Evolutionary conservation across 208 protist genomes (phyloP).

Genomic region (Trypanosoma cruzi): DNA sequence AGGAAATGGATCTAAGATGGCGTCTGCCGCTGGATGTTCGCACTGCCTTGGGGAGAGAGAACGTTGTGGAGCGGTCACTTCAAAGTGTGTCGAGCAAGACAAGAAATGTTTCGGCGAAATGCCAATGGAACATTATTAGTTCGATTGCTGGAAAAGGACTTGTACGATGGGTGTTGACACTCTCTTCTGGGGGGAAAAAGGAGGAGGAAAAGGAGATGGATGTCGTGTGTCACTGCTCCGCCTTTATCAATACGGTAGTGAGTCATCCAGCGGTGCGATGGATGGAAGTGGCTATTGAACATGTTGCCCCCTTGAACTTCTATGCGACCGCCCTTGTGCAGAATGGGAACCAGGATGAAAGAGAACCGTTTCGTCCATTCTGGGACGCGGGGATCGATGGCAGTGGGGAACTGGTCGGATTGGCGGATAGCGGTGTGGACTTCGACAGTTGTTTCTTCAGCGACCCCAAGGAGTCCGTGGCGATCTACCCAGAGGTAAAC

Average conservation of each 20-base stretch:
- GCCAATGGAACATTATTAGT: constrained; percentile 18
- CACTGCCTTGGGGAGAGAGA: constrained; percentile 20
- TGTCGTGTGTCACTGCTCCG: constrained; percentile 12
- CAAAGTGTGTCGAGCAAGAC: background rate
- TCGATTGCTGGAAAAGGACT: constrained; percentile 7
- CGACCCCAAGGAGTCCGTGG: constrained; percentile 51
- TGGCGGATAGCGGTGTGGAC: constrained; percentile 91
- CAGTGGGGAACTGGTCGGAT: constrained; percentile 73
- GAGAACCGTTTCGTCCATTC: constrained; percentile 33
- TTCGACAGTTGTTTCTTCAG: constrained; percentile 87
- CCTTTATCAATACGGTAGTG: constrained; percentile 31
- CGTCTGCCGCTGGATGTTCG: constrained; percentile 22
- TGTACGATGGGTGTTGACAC: constrained; percentile 20
- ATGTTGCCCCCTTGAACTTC: constrained; percentile 41
- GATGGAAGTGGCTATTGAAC: constrained; percentile 46
- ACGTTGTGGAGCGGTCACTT: constrained; percentile 18
- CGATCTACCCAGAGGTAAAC: constrained; percentile 73
- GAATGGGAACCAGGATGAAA: constrained; percentile 21
- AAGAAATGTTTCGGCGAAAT: background rate
- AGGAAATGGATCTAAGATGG: background rate
- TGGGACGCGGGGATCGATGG: constrained; percentile 77
- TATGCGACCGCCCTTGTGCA: constrained; percentile 44
- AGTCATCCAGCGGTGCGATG: constrained; percentile 70
- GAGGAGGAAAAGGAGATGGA: background rate
- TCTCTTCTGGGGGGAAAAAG: background rate